Base-by-base conservation (phyloP, 2,329 filamentous ascomycete genomes). In the Nothophoma quercina region DNA sequence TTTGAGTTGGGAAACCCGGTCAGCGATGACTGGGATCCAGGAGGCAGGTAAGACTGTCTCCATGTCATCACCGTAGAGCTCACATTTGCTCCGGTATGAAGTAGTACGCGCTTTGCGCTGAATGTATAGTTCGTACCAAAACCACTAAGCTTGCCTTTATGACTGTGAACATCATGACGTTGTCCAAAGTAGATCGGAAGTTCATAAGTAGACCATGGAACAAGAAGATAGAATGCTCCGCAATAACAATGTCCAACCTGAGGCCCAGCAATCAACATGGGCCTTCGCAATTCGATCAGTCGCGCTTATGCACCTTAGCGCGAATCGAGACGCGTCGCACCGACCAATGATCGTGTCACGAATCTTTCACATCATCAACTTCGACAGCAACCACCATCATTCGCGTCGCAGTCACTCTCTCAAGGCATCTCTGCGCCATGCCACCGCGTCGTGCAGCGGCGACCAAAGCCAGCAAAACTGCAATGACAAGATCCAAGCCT, bases 391-490 rank as follows among this genome's bases (percentile, higher is more conserved):
- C 10, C 34, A 29, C 25, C 33, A 55, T 23, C 28, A 38, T 39
- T 55, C 43, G 39, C 34, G 22, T 48, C 44, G 19, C 30, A 12
- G 15, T 28, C 22, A n/a, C 25, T 12, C 19, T 33, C 5, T 18
- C 15, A 2, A 23, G 42, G 30, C 33, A 33, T 33, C 4, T 36
- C 18, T 46, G 44, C 39, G 29, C 33, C 7, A 64, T 64, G 61
- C 50, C 59, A 19, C 53, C 60, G 29, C 61, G 47, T 38, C 59
- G 55, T 7, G 51, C 57, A 45, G 38, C 22, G 10, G 28, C 43
- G 7, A 9, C 23, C 10, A 46, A 53, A 25, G 33, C 21, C 1
- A 22, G 32, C 1, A 42, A 42, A 13, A 19, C 32, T 8, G 32
- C 10, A 7, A 9, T 32, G 7, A 25, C 26, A 21, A 47, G 19